Base-by-base conservation (phyloP, 495 filamentous ascomycete genomes). In the Pseudomonodictys pantanalensis region DNA sequence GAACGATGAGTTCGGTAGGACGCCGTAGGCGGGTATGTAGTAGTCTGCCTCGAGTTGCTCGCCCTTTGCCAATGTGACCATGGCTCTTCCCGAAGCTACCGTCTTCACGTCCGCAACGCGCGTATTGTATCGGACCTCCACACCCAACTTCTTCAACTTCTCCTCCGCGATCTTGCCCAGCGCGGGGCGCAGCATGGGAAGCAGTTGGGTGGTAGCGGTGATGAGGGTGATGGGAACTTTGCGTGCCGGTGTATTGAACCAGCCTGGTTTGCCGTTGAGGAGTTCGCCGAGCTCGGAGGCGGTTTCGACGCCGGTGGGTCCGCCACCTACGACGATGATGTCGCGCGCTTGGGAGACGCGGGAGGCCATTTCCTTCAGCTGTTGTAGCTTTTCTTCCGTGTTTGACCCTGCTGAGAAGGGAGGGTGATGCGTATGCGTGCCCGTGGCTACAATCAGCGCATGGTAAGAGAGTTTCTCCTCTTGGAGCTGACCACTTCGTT, bases 281-380 rank as follows among this genome's bases (percentile, higher is more conserved):
- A 59, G 58, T 35, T 69, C 58, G 24, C 69, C 74, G 0, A 82
- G 66, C 58, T 82, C 79, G 15, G 77, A 79, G 9, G 80, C 79
- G 0, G 72, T 76, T 52, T 83, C 79, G 46, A 89, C 76, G 9
- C 86, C 88, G 1, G 86, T 80, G 6, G 83, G 72, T 0, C 88
- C 89, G 0, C 79, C 88, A 28, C 89, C 89, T 3, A 68, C 71
- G 47, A 81, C 75, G 25, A 80, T 64, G 57, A 91, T 84, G 32
- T 72, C 75, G 39, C 81, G 77, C 72, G 76, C 49, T 81, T 77
- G n/a, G 86, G 85, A 1, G 38, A 58, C 3, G 72, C 60, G 44
- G 89, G 78, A 15, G 67, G 53, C 8, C 74, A 43, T 30, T 79
- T 78, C 18, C 52, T 1, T 69, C 58, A 5, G 84, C 77, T 0